Base-by-base conservation (phyloP, 2,329 filamentous ascomycete species). In the Massarina eburnea region DNA sequence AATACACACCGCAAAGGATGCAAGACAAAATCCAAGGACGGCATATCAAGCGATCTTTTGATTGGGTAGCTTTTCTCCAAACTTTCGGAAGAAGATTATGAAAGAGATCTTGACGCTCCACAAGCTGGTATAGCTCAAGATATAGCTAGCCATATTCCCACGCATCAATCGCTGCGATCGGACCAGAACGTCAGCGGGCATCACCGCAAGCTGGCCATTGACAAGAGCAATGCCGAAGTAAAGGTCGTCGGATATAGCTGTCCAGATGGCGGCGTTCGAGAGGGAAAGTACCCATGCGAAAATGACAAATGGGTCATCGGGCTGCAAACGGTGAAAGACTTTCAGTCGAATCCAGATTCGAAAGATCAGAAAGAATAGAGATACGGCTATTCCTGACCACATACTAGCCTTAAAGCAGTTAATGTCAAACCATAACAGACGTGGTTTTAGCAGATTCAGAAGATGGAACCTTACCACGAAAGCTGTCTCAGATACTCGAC, bases 81-180 rank as follows among this genome's bases (percentile, higher is more conserved):
- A n/a, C n/a, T n/a, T n/a, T n/a, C n/a, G n/a, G n/a, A n/a, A n/a
- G n/a, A n/a, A n/a, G n/a, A n/a, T n/a, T n/a, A n/a, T 20, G 37
- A 55, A 55, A n/a, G 51, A 54, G 17, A 45, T 45, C 30, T 56
- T 56, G 40, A 56, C 44, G 29, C 20, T 29, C 51, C 51, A 54
- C 17, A 56, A 42, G 19, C 50, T 43, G 12, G 41, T 45, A 32
- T 52, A 52, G 33, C 26, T 43, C 24, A 54, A 18, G 8, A 41
- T 10, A 30, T 46, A 37, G 14, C 41, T 32, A 9, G 49, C 40
- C 20, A 45, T 17, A 9, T 32, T 30, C 33, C 35, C 42, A 14
- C 34, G 46, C 5, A 48, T 21, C 4, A 45, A 44, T 4, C 18
- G 8, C 26, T 43, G 30, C 29, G 40, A 46, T n/a, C 35, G 34